Conservation (phyloP, 2,329 filamentous ascomycete species). For the Fusarium verticillioides region DNA sequence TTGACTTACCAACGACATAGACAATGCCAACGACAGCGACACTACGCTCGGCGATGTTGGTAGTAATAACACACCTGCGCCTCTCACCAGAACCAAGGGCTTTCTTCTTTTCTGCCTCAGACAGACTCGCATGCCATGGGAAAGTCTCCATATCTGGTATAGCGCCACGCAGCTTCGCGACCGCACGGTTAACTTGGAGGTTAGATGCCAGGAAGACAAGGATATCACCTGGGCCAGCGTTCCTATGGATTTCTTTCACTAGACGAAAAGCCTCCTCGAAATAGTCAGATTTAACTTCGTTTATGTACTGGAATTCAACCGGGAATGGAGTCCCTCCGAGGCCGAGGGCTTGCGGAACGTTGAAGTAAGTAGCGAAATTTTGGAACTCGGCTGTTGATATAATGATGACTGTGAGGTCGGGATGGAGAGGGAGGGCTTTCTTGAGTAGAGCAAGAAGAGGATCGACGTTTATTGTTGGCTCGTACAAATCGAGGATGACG, state of each 20-base stretch:
- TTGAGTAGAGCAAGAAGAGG: background rate
- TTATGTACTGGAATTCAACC: background rate
- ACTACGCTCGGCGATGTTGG: background rate
- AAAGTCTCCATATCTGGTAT: background rate
- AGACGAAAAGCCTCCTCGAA: accelerated
- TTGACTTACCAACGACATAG: background rate
- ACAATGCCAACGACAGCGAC: background rate
- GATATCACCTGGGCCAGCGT: background rate
- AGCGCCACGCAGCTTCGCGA: background rate
- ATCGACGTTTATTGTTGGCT: background rate
- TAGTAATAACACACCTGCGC: background rate
- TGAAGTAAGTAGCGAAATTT: background rate
- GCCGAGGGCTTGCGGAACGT: background rate
- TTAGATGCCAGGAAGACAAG: background rate
- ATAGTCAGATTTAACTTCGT: accelerated
- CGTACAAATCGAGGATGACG: background rate
- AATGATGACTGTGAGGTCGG: background rate
- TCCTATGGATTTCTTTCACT: background rate
- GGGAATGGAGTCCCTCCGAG: background rate
- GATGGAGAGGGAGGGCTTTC: background rate
- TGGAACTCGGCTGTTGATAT: background rate
- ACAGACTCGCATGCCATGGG: background rate
- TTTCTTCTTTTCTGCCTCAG: background rate
- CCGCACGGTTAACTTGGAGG: background rate
- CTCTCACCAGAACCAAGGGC: background rate